Percentiles rank a stretch among this genome's conserved stretches.
These are phyloP conservation scores for Penicillium decumbens DNA, from an alignment of 2,329 filamentous ascomycete genomes.

Conservation along the genomic window DNA sequence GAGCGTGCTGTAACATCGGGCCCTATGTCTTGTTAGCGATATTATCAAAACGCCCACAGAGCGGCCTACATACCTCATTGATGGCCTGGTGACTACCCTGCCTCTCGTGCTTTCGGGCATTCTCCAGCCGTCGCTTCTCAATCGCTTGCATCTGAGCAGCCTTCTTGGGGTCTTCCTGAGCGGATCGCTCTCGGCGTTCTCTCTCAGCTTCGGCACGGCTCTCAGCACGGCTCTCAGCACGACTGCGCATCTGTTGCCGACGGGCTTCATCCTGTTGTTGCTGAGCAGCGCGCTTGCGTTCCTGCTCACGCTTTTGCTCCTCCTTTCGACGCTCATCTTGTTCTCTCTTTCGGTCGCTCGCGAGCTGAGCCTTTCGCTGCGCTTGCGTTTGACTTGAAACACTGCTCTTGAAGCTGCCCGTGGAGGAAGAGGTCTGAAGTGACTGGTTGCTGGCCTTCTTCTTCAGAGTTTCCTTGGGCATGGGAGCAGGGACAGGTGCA, in stretches of 20 bases:
- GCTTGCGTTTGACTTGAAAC: conserved; percentile 57
- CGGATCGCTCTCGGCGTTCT: conserved; percentile 44
- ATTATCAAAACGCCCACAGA: background rate
- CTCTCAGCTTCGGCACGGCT: conserved; percentile 55
- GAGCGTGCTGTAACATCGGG: conserved; percentile 28
- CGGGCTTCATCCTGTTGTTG: conserved; percentile 56
- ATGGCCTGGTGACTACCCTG: conserved; percentile 41
- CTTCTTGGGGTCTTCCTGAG: conserved; percentile 60
- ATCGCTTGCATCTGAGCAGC: conserved; percentile 58
- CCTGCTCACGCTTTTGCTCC: conserved; percentile 74
- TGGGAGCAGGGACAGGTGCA: conserved; percentile 32
- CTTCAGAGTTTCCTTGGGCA: conserved; percentile 44
- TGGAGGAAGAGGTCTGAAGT: conserved; percentile 52
- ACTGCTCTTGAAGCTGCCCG: conserved; percentile 60
- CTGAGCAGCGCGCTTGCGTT: conserved; percentile 65
- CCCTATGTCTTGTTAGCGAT: conserved; percentile 15
- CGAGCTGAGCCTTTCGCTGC: conserved; percentile 66
- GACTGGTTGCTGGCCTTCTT: conserved; percentile 66
- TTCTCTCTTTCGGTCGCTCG: conserved; percentile 77
- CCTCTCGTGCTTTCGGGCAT: conserved; percentile 44
- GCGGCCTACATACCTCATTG: conserved; percentile 34
- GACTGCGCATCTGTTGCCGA: conserved; percentile 53
- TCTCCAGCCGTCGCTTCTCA: conserved; percentile 49
- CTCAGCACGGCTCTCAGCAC: conserved; percentile 50
- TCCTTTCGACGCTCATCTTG: conserved; percentile 77